A percentile compares a stretch with the other conserved stretches of the same genome.
phyloP scores from a whole-genome alignment of 2,329 filamentous ascomycete species.

The Sclerotinia trifoliorum region DNA sequence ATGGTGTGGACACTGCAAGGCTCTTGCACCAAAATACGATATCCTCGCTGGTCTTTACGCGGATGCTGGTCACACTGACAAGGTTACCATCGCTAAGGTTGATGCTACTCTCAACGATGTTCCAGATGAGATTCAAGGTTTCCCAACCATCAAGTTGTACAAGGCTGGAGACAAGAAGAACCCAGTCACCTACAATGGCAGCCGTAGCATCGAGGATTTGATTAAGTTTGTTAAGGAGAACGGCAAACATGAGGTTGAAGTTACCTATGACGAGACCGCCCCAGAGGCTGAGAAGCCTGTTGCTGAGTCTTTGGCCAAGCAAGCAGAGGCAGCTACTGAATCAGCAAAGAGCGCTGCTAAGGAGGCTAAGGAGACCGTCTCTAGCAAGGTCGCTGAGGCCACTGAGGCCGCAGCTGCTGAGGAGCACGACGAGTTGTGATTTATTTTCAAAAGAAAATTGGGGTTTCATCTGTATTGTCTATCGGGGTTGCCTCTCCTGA shows the following conservation, averaged over 20 bases:
- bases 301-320: conserved; percentile 43
- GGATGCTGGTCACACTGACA: conserved; percentile 72
- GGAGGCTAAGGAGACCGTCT: conserved; percentile 49
- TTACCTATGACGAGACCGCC: conserved; percentile 55
- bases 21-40: conserved; percentile 93
- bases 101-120: conserved; percentile 96
- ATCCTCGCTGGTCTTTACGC: conserved; percentile 78
- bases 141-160: conserved; percentile 99
- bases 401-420: conserved; percentile 44
- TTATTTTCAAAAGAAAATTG: conserved; percentile 32
- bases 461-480: conserved; percentile 35
- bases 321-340: conserved; percentile 43
- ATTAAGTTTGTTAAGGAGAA: conserved; percentile 92
- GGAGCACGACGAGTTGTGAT: conserved; percentile 74
- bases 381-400: conserved; percentile 48
- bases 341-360: conserved; percentile 45
- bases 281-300: conserved; percentile 47
- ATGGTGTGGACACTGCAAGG: conserved; percentile 99
- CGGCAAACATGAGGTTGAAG: conserved; percentile 81
- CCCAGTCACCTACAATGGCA: conserved; percentile 83
- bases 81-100: conserved; percentile 94
- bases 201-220: conserved; percentile 87
- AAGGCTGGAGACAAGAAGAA: conserved; percentile 82
- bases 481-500: conserved; percentile 13
- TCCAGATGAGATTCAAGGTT: conserved; percentile 93